Evolutionary conservation across 2,329 filamentous ascomycete species (phyloP).

Genomic region (Colletotrichum aenigma): DNA sequence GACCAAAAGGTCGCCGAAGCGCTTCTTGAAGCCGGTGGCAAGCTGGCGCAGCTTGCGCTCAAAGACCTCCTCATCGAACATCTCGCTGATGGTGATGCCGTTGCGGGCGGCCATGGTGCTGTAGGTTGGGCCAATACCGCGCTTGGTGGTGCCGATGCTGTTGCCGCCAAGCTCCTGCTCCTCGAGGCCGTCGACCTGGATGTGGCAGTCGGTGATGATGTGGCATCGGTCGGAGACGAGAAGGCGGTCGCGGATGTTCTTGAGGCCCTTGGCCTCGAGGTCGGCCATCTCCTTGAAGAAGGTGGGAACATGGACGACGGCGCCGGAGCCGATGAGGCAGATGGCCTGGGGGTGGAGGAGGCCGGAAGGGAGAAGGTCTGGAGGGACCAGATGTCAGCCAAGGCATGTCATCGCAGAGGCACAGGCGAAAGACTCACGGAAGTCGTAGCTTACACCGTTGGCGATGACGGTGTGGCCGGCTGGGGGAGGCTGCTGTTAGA

Average conservation of each 20-base stretch:
- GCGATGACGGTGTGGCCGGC: conserved; percentile 20
- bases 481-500: conserved; percentile 19
- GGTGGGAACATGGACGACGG: conserved; percentile 65
- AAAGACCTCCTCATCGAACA: conserved; percentile 70
- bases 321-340: conserved; percentile 76
- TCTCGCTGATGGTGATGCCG: conserved; percentile 69
- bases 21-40: conserved; percentile 66
- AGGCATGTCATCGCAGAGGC: conserved; percentile 2
- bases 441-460: conserved; percentile 23
- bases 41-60: conserved; percentile 69
- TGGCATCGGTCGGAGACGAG: conserved; percentile 68
- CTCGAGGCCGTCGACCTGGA: conserved; percentile 72
- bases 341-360: conserved; percentile 72
- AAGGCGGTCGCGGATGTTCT: conserved; percentile 50
- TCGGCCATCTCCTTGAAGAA: conserved; percentile 47
- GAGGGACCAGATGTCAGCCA: conserved; percentile 37
- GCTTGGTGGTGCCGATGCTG: conserved; percentile 39
- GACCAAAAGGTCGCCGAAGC: conserved; percentile 69
- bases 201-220: conserved; percentile 69
- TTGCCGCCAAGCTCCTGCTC: conserved; percentile 52
- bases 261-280: conserved; percentile 42
- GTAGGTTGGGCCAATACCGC: conserved; percentile 44
- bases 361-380: conserved; percentile 68
- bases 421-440: conserved; percentile 12
- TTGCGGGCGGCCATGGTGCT: conserved; percentile 63